Evolutionary conservation across 495 filamentous ascomycete genomes (phyloP).

Genomic region (Daldinia caldariorum): DNA sequence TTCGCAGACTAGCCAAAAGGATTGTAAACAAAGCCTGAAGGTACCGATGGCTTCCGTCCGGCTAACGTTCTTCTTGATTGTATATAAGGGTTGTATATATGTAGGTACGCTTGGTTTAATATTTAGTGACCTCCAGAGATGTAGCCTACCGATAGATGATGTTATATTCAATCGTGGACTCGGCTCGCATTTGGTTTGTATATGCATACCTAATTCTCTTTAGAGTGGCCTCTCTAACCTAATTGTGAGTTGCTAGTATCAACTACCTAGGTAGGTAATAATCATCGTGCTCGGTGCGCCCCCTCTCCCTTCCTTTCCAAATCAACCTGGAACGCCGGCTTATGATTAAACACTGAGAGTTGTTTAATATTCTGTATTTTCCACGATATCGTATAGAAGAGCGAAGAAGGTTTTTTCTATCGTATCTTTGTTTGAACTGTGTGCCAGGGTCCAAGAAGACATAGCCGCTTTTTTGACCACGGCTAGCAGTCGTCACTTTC

Average conservation of each 20-base stretch:
- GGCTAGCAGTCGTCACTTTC: slow-evolving; percentile 1
- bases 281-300: not conserved
- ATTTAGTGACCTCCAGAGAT: not conserved
- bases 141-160: not conserved
- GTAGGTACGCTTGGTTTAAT: slow-evolving; percentile 1
- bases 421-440: not conserved
- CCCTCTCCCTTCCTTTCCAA: not conserved
- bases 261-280: slow-evolving; percentile 14
- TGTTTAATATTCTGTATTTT: not conserved
- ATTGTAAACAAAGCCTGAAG: not conserved
- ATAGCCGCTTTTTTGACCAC: not conserved
- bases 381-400: slow-evolving; percentile 34
- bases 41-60: not conserved
- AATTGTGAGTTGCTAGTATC: slow-evolving; percentile 27
- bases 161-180: not conserved
- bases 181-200: not conserved
- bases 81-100: slow-evolving; percentile 11
- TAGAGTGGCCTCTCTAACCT: slow-evolving; percentile 7
- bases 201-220: not conserved
- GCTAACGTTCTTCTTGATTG: not conserved
- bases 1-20: not conserved
- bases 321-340: slow-evolving; percentile 31
- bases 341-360: slow-evolving; percentile 11
- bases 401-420: not conserved
- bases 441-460: slow-evolving; percentile 1